A percentile compares a stretch with the other conserved stretches of the same genome.
These are phyloP conservation scores for Coniosporium apollinis DNA, from an alignment of 495 filamentous ascomycete genomes.

Conservation along the genomic window DNA sequence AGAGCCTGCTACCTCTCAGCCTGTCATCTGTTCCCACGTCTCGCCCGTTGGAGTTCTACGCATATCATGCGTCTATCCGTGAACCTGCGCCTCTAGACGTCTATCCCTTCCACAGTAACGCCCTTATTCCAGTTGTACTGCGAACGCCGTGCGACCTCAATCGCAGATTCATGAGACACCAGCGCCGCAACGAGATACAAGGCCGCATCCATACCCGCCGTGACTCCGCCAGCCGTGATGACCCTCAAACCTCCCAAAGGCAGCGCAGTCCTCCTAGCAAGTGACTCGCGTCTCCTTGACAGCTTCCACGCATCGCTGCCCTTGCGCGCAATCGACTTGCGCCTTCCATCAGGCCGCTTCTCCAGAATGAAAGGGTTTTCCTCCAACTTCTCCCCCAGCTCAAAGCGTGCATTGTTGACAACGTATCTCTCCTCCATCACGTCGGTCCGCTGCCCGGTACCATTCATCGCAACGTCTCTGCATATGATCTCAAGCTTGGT, in stretches of 20 bases:
- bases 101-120: constrained; percentile 51
- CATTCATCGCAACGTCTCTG: constrained; percentile 41
- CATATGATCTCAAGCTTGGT: constrained; percentile 47
- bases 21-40: no score
- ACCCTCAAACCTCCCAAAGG: constrained; percentile 53
- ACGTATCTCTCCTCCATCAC: constrained; percentile 65
- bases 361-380: constrained; percentile 58
- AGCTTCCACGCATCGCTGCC: constrained; percentile 55
- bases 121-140: constrained; percentile 60
- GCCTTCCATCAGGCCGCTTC: constrained; percentile 42
- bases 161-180: constrained; percentile 47
- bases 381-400: constrained; percentile 51
- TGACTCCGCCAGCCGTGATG: constrained; percentile 60
- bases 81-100: constrained; percentile 35
- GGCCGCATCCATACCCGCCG: constrained; percentile 59
- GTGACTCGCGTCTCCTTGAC: constrained; percentile 47
- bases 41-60: background rate
- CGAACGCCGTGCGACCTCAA: constrained; percentile 49
- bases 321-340: constrained; percentile 49
- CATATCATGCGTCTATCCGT: background rate
- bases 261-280: constrained; percentile 46
- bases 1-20: no score
- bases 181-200: constrained; percentile 63
- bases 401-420: constrained; percentile 65
- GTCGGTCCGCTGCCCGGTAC: constrained; percentile 44